Base-by-base conservation (phyloP, 2,329 filamentous ascomycete species). In the Colletotrichum endophyticum region DNA sequence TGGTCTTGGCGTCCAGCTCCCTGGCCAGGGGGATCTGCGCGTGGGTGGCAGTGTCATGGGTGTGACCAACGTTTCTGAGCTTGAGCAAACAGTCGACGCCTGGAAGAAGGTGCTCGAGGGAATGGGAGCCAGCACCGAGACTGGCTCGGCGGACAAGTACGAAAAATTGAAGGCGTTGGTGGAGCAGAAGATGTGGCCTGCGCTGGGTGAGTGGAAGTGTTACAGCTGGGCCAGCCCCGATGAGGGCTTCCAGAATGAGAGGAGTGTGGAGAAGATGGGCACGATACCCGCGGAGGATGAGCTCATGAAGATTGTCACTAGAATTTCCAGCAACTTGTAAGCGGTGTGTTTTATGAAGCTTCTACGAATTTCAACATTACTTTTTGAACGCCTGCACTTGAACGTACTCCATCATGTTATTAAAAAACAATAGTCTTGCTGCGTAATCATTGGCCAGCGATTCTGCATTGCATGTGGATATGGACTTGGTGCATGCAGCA, bases 11-110 rank as follows among this genome's bases (percentile, higher is more conserved):
- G 63, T 79, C 67, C 61, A 70, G 63, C 64, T 72, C 34, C 69
- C 72, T 8, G 64, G 66, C 4, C 64, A 61, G 28, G 22, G 61
- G 5, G 57, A 34, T 11, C 57, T 78, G 76, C 86, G 83, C 22
- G 84, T 93, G 4, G 92, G 89, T n/a, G 88, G 89, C 28, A 91
- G 86, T 69, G 93, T 95, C 49, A 92, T 94, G 86, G 93, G 93
- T 0, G 91, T 94, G 3, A 91, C 91, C n/a, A 91, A 87, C 34
- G 85, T 93, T 2, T 86, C 86, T 3, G 93, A 95, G 82, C 85
- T 95, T 3, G 91, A 93, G 76, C 89, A 93, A 84, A 92, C 92
- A 6, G 88, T 90, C 80, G 83, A 85, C 2, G 86, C 92, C 16
- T 93, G 92, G 90, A 86, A 87, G 75, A 90, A 89, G 70, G 89